phyloP scores from a whole-genome alignment of 306 rosid species.

The Acacia crassicarpa region DNA sequence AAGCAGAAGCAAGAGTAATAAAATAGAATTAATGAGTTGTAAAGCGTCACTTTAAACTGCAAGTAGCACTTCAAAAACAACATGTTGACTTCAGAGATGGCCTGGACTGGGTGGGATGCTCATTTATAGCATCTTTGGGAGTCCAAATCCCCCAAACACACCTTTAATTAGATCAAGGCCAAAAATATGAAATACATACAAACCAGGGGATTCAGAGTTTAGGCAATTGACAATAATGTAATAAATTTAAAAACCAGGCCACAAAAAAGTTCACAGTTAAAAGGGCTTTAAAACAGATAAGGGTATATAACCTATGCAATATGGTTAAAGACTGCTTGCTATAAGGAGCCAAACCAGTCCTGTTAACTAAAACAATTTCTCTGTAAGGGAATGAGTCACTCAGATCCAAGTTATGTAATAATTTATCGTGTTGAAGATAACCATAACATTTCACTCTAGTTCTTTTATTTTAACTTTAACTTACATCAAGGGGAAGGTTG shows the following conservation, averaged over 20 bases:
- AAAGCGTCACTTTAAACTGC: not conserved
- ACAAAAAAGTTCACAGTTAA: not conserved
- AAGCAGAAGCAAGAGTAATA: constrained; percentile 9
- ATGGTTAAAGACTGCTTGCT: constrained; percentile 5
- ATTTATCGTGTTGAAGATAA: constrained; percentile 21
- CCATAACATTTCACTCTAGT: constrained; percentile 25
- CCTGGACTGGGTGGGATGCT: not conserved
- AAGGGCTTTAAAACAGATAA: not conserved
- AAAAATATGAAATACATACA: not conserved
- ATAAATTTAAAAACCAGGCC: not conserved
- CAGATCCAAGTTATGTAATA: not conserved
- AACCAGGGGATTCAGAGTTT: not conserved
- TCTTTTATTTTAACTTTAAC: constrained; percentile 30
- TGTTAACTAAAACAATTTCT: constrained; percentile 1
- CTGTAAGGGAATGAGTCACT: constrained; percentile 7
- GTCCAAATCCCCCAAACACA: no score
- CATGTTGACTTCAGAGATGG: not conserved
- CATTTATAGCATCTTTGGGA: not conserved
- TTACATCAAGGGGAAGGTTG: constrained; percentile 67
- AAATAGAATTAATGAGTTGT: not conserved
- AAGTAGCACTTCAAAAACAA: not conserved
- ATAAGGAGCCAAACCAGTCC: constrained; percentile 21
- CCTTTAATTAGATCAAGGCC: not conserved
- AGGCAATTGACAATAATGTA: not conserved
- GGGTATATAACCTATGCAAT: not conserved